These are phyloP conservation scores for Reticulascus tulasneorum DNA, from an alignment of 2,329 filamentous ascomycete species.

Conservation along the genomic window DNA sequence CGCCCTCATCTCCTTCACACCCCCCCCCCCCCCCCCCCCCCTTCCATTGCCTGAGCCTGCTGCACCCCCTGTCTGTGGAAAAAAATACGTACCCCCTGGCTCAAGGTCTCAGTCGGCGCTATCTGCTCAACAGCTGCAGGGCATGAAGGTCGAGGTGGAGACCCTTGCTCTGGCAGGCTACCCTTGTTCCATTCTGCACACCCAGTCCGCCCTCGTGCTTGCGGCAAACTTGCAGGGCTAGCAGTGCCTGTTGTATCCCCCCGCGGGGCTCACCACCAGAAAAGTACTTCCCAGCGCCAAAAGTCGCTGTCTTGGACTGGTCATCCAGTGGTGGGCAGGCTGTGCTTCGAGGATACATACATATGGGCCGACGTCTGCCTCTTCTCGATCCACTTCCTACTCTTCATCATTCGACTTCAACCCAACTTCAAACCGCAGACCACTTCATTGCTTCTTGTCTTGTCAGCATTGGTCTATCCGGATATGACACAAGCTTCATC, in stretches of 20 bases:
- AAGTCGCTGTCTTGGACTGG: constrained; percentile 7
- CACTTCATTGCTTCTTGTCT: constrained; percentile 9
- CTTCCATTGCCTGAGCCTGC: neutral
- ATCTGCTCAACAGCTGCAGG: constrained; percentile 10
- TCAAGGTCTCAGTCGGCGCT: constrained; percentile 4
- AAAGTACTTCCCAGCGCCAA: constrained; percentile 7
- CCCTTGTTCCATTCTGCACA: constrained; percentile 2
- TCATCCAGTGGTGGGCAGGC: constrained; percentile 12
- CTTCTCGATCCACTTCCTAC: constrained; percentile 9
- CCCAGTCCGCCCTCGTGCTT: neutral
- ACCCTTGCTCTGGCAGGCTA: constrained; percentile 11
- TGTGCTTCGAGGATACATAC: constrained; percentile 17
- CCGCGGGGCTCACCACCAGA: no score
- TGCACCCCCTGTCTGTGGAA: neutral
- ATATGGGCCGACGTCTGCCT: constrained; percentile 17
- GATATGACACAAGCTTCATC: constrained; percentile 4
- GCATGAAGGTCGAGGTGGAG: constrained; percentile 9
- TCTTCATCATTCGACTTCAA: constrained; percentile 16
- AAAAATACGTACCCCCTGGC: neutral
- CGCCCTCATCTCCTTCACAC: neutral
- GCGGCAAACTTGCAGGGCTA: no score
- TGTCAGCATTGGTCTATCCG: constrained; percentile 3
- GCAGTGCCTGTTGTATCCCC: no score
- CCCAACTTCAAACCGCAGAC: constrained; percentile 9
- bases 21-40: neutral